A percentile compares a stretch with the other conserved stretches of the same genome.
phyloP scores from a whole-genome alignment of 73 alveolate genomes.

The Diophrys sp. region DNA sequence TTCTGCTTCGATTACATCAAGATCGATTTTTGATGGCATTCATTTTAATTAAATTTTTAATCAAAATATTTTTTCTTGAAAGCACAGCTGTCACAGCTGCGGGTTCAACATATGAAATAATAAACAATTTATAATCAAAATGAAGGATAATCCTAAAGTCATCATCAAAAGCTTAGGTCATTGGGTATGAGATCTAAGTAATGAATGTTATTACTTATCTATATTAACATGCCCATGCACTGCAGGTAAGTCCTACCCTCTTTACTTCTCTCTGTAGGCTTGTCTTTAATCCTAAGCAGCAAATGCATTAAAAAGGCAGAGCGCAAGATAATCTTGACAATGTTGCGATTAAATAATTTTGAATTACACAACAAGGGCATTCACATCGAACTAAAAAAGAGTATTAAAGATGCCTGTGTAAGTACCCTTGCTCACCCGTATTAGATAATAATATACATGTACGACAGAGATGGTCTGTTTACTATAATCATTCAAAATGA shows the following conservation, averaged over 20 bases:
- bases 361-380: neutral
- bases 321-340: neutral
- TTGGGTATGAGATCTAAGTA: neutral
- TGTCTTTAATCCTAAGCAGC: neutral
- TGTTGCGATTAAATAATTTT: neutral
- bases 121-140: too few relatives aligned
- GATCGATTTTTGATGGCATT: too few relatives aligned
- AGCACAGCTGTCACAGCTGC: neutral
- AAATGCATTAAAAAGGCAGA: neutral
- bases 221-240: neutral
- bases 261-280: neutral
- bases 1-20: too few relatives aligned
- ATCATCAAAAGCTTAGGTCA: too few relatives aligned
- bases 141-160: too few relatives aligned
- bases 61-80: neutral
- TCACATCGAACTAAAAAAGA: neutral
- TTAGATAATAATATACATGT: neutral
- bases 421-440: neutral
- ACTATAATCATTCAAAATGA: too few relatives aligned
- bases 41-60: too few relatives aligned
- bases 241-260: neutral
- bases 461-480: neutral
- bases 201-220: neutral
- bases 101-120: too few relatives aligned
- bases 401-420: neutral